Base-by-base conservation (phyloP, 73 alveolate genomes). In the Stentor coeruleus region DNA sequence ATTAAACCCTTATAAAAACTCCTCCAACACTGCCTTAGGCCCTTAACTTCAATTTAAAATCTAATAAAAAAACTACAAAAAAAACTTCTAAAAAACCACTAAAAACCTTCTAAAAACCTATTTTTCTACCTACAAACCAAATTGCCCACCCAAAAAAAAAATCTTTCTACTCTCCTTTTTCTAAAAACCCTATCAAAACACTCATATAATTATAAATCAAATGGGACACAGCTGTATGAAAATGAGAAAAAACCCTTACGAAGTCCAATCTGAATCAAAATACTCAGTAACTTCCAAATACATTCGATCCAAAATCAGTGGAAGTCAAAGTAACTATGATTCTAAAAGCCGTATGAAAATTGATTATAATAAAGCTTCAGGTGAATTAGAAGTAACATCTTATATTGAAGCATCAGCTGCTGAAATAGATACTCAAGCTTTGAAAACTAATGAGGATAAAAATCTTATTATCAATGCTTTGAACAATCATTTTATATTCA, bases 401-500 rank as follows among this genome's bases (percentile, higher is more conserved):
- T 66, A 66, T 33, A 66, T 66, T 11, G 79, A 66, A 66, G 79
- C 79, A 1, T 40, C n/a, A 31, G 36, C n/a, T 15, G 79, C 79
- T 66, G 36, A 20, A 66, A 66, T 66, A 1, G 79, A 66, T 40
- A 26, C 79, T 1, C 39, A 20, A 2, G 79, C 79, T 2, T 40
- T 11, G 37, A 66, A 66, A 33, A 26, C 40, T 40, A 26, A 66
- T 11, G 42, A 75, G 20, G 83, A 75, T 38, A 31, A n/a, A 36
- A n/a, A 31, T n/a, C 77, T 75, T 15, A 75, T 75, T 38, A 31
- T 20, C 6, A 36, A 28, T n/a, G 83, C 83, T 37, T 35, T 75
- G 38, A 75, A 75, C 28, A 75, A 75, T n/a, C 83, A 75, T 38
- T 75, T 75, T 75, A 75, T 75, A 15, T 75, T 75, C 38, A 75